Conservation (phyloP, 2,329 filamentous ascomycete species). For the Fusarium gaditjirri region DNA sequence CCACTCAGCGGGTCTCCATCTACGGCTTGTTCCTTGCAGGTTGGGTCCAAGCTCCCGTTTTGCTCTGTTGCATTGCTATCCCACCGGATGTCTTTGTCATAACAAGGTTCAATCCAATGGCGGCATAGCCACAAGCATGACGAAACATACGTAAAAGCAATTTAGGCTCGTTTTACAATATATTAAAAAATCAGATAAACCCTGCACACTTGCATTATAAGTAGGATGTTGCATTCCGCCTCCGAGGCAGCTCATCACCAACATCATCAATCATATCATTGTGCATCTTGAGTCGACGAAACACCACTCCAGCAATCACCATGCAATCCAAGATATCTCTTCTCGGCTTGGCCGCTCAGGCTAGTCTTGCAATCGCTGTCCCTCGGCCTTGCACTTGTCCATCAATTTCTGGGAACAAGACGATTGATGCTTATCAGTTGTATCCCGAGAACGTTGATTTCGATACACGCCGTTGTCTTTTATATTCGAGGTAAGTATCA, state of each 20-base stretch:
- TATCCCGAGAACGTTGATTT: constrained; percentile 15
- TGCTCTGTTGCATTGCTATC: neutral
- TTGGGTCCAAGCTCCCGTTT: neutral
- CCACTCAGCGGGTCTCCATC: neutral
- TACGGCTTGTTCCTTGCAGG: neutral
- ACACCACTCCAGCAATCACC: neutral
- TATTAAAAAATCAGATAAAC: neutral
- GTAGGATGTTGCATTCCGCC: neutral
- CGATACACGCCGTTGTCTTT: constrained; percentile 15
- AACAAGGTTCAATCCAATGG: neutral
- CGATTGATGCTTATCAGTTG: neutral
- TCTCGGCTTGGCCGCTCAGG: neutral
- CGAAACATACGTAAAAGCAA: neutral
- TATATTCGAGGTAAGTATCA: constrained; percentile 6
- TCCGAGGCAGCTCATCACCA: neutral
- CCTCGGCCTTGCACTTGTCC: neutral
- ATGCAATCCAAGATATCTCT: neutral
- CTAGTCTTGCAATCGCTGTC: neutral
- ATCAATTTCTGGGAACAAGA: neutral
- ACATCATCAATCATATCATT: too few species aligned
- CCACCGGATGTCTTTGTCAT: neutral
- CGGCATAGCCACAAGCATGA: neutral
- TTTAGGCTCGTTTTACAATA: neutral
- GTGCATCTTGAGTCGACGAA: neutral
- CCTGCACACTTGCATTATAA: neutral